phyloP scores from a whole-genome alignment of 2,329 filamentous ascomycete genomes.

The Graphilbum ipis-grandicollis region DNA sequence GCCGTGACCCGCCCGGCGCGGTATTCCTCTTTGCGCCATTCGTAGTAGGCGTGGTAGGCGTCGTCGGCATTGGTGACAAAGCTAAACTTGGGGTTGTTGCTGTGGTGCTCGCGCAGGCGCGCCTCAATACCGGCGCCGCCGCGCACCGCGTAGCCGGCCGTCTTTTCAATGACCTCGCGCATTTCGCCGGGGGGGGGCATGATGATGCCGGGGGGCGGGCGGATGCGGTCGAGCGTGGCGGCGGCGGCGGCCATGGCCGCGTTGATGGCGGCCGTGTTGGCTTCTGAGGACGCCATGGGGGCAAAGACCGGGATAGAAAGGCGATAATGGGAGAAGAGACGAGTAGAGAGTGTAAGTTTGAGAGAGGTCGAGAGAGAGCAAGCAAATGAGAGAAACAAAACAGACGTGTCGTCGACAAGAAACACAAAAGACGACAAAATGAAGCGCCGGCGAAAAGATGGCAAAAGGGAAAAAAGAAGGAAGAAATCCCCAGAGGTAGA shows the following conservation, averaged over 20 bases:
- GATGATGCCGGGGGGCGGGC: conserved; percentile 68
- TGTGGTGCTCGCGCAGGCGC: conserved; percentile 70
- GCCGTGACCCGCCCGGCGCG: conserved; percentile 66
- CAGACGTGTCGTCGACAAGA: too few species aligned
- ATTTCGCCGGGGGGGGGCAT: conserved; percentile 76
- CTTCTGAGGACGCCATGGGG: conserved; percentile 1
- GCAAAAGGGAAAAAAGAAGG: too few species aligned
- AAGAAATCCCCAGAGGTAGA: too few species aligned
- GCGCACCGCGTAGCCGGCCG: conserved; percentile 72
- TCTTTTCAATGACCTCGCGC: conserved; percentile 75
- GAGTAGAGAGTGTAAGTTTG: too few species aligned
- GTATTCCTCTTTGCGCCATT: conserved; percentile 80
- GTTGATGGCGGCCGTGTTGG: conserved; percentile 14
- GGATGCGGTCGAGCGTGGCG: conserved; percentile 45
- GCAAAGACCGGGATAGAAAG: neutral
- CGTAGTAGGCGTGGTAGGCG: conserved; percentile 74
- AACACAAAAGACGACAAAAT: too few species aligned
- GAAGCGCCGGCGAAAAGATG: too few species aligned
- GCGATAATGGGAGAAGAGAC: neutral
- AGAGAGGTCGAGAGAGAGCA: too few species aligned
- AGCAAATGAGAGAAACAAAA: too few species aligned
- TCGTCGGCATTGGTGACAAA: conserved; percentile 71
- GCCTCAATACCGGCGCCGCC: conserved; percentile 59
- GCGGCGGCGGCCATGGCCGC: conserved; percentile 29
- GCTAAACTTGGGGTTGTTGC: conserved; percentile 74